Evolutionary conservation across 208 protist species (phyloP), one percentile per base, ranked within the genome.

Genomic region (Trypanosoma scelopori): DNA sequence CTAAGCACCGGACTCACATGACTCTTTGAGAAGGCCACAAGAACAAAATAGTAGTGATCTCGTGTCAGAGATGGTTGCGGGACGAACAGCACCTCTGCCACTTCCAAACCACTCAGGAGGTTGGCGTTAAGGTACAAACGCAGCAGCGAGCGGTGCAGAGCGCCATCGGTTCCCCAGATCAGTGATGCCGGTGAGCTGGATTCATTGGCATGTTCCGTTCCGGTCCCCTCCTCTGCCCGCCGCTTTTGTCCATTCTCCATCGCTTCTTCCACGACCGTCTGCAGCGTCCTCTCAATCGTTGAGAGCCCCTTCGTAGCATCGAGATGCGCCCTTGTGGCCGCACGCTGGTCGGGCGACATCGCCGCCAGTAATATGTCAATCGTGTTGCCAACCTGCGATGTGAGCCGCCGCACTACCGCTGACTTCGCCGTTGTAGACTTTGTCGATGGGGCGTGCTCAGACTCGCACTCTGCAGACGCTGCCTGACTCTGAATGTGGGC

Each of bases 101-200:
- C 52, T 15, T 48, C 41, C 18, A 53, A 56, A 12, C 81, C 89
- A 56, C 73, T 55, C n/a, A 87, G 48, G 20, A 86, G 46, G 60
- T 94, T 79, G 0, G 84, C 78, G 45, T 76, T 86, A 27, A 94
- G 50, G 67, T 86, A 92, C 1, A 92, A 74, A 0, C 86, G 85
- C 32, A 94, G 62, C 30, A 94, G 48, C 1, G 89, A 87, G 13
- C 85, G 89, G 22, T 79, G 84, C 11, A 87, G 55, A 13, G 79
- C 79, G 2, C 84, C 85, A 23, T 83, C 76, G 0, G 59, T 30
- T 13, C 64, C 65, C 89, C 89, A 94, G 37, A 92, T 59, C 2
- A 27, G 46, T 20, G 66, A 28, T 50, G 68, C 53, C 52, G 70
- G 51, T 18, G 32, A 43, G 1, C 23, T 9, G 25, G 37, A 46